A percentile compares a stretch with the other conserved stretches of the same genome.
phyloP scores from a whole-genome alignment of 1,284 basidiomycete genomes.

The Anthracocystis panici-leucophaei region DNA sequence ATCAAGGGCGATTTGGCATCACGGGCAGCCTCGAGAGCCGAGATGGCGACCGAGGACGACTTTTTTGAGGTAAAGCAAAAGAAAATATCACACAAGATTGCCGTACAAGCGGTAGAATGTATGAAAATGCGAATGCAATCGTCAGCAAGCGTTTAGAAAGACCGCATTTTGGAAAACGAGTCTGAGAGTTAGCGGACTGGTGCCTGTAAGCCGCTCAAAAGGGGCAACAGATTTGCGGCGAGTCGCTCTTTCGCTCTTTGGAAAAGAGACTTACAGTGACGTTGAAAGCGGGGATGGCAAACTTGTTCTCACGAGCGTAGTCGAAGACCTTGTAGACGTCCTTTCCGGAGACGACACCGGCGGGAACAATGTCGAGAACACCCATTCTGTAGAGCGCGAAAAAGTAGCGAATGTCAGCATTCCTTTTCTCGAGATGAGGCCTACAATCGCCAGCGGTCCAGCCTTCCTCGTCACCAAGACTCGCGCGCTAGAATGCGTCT shows the following conservation, averaged over 20 bases:
- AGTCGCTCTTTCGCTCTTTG: background rate
- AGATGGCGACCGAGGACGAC: conserved; percentile 65
- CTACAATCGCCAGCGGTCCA: background rate
- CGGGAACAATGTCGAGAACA: conserved; percentile 66
- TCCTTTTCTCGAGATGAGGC: too few species aligned
- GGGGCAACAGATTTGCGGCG: background rate
- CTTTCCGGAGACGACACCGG: conserved; percentile 68
- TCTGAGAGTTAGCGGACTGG: background rate
- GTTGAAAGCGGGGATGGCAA: conserved; percentile 69
- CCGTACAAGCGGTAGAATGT: background rate
- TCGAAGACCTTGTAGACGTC: conserved; percentile 70
- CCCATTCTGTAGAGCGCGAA: conserved; percentile 47
- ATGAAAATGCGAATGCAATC: background rate
- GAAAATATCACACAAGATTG: background rate
- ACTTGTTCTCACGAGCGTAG: conserved; percentile 67
- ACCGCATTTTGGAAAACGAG: background rate
- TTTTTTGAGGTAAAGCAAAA: conserved; percentile 3
- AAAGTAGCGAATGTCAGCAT: background rate
- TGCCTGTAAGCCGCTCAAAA: background rate
- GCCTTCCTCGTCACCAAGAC: background rate
- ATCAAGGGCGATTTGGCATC: conserved; percentile 98
- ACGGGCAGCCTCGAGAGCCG: conserved; percentile 69
- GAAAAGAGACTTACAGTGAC: conserved; percentile 56
- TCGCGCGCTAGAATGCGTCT: background rate
- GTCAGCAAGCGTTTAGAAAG: conserved; percentile 2